These are phyloP conservation scores for Anaeromyces robustus DNA, from an alignment of 192 early-diverging fungal genomes.

Conservation along the genomic window DNA sequence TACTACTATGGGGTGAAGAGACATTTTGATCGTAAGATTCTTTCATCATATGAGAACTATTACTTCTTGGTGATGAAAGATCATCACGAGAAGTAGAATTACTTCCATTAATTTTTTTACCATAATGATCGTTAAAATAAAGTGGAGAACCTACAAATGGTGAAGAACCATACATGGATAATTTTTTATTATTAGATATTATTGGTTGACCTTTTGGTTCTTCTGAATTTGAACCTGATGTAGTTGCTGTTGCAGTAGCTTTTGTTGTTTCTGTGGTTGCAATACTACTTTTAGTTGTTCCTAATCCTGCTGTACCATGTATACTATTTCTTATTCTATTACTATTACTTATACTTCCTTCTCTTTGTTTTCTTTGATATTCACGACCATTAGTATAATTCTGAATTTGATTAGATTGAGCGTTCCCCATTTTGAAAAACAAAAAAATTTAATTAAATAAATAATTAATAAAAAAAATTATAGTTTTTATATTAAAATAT, in stretches of 20 bases:
- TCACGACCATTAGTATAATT: neutral
- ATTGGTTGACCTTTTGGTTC: neutral
- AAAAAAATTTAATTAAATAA: too few relatives aligned
- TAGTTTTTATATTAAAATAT: too few relatives aligned
- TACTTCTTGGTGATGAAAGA: neutral
- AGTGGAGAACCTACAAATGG: neutral
- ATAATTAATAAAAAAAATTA: too few relatives aligned
- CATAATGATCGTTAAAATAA: neutral
- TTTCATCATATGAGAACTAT: neutral
- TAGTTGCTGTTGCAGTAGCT: neutral
- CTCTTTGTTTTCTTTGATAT: neutral
- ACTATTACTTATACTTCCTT: neutral
- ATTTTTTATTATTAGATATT: neutral
- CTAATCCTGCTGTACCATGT: neutral
- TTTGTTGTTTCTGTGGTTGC: neutral
- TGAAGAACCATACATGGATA: neutral
- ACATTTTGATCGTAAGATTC: neutral
- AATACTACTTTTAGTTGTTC: neutral
- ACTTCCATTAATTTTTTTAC: neutral
- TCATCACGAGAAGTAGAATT: neutral
- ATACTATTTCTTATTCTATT: neutral
- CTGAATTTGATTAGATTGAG: neutral
- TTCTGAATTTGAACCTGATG: neutral
- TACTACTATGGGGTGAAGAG: neutral
- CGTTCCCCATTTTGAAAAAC: neutral